Evolutionary conservation across 305 asterid genomes (phyloP).

Genomic region (Fraxinus nigra): DNA sequence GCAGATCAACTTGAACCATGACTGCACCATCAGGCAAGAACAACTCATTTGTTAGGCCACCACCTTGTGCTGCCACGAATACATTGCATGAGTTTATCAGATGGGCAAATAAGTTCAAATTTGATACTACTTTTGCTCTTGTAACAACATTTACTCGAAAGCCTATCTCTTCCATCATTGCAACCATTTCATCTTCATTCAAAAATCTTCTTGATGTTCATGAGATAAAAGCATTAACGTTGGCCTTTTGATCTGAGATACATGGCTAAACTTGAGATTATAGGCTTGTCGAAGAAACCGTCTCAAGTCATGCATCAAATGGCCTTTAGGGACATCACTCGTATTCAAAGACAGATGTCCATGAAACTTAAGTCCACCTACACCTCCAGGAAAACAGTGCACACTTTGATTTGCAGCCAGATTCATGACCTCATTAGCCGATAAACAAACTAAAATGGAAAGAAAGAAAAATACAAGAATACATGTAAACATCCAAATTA

Average conservation of each 20-base stretch:
- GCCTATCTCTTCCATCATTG: constrained; percentile 53
- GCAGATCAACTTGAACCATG: constrained; percentile 56
- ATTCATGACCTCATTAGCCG: constrained; percentile 47
- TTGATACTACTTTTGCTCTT: constrained; percentile 37
- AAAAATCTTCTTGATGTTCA: constrained; percentile 42
- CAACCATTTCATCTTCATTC: constrained; percentile 53
- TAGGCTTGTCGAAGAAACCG: constrained; percentile 34
- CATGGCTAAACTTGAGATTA: constrained; percentile 30
- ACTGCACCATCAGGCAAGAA: constrained; percentile 66
- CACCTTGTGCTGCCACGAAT: constrained; percentile 76
- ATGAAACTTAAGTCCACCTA: constrained; percentile 61
- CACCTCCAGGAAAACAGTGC: constrained; percentile 69
- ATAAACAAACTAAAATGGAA: constrained; percentile 1
- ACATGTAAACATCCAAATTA: too few relatives aligned
- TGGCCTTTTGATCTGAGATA: constrained; percentile 37
- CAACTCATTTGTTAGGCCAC: constrained; percentile 70
- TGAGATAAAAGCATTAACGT: constrained; percentile 53
- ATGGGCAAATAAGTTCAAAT: constrained; percentile 37
- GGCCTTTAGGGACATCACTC: constrained; percentile 34
- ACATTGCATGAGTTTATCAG: constrained; percentile 61
- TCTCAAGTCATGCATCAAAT: constrained; percentile 28
- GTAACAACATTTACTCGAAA: constrained; percentile 46
- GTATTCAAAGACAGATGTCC: constrained; percentile 36
- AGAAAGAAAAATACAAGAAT: too few relatives aligned
- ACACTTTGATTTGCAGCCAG: constrained; percentile 36